These are phyloP conservation scores for Vitis vinifera DNA, from an alignment of 164 flowering plant genomes.

Conservation along the genomic window ASM3070453v1 NC_081806.1:8221001-8221500, in stretches of 20 bases:
- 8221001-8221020: too few species aligned
- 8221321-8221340: conserved; percentile 90
- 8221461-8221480: neutral
- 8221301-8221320: conserved; percentile 92
- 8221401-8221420: neutral
- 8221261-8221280: conserved; percentile 42
- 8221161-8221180: conserved; percentile 33
- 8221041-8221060: conserved; percentile 7
- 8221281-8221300: conserved; percentile 57
- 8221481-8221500: neutral
- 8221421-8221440: neutral
- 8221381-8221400: conserved; percentile 44
- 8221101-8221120: conserved; percentile 33
- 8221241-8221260: conserved; percentile 97
- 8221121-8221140: conserved; percentile 15
- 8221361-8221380: conserved; percentile 99
- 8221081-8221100: conserved; percentile 7
- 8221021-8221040: neutral
- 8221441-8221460: neutral
- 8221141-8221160: conserved; percentile 54
- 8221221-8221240: conserved; percentile 92
- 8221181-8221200: conserved; percentile 73
- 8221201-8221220: conserved; percentile 55
- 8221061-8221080: conserved; percentile 9
- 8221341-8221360: conserved; percentile 95